Base-by-base conservation (phyloP, 371 early-diverging fungal genomes). In the Parasitella parasitica region DNA sequence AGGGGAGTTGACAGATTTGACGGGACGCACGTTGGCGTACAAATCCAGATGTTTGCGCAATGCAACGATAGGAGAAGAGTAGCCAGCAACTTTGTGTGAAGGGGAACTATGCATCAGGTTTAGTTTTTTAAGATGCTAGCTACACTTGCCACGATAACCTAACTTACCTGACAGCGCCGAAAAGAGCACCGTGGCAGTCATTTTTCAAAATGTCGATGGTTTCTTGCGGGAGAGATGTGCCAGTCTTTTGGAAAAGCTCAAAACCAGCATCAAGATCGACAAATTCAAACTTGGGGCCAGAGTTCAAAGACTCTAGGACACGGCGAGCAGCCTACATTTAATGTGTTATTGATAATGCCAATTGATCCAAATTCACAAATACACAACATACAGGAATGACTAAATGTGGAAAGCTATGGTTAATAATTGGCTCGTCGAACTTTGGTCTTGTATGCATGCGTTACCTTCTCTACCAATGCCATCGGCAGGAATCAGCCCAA, bases 21-120 rank as follows among this genome's bases (percentile, higher is more conserved):
- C 94, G 7, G 96, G 97, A 22, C 96, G 89, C 24, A 97, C 94
- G 61, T 96, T 96, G 51, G 96, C 97, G 63, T 96, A 97, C 57
- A 95, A 82, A 67, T 97, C 96, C 63, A 97, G 75, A 64, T 92
- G 82, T 80, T 94, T 95, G 62, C 97, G 85, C 58, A 96, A 83
- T 15, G 93, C 94, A 30, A 97, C 97, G 60, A 96, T 97, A 18
- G 97, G 97, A 6, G 95, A 95, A 32, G 95, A 93, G 78, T 97
- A 97, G 27, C 97, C 97, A 15, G 89, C 94, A 16, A 96, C 97
- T 75, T 92, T 94, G 84, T 95, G 94, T 22, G 96, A 95, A 26
- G 97, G 97, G 51, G 97, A 97, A 80, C 94, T 94, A 62, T 28
- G 1, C 8, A 24, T 22, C 24, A 4, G 26, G 11, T 13, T 13